These are phyloP conservation scores for Colletotrichum sp. DNA, from an alignment of 2,329 filamentous ascomycete species.

Conservation along the genomic window DNA sequence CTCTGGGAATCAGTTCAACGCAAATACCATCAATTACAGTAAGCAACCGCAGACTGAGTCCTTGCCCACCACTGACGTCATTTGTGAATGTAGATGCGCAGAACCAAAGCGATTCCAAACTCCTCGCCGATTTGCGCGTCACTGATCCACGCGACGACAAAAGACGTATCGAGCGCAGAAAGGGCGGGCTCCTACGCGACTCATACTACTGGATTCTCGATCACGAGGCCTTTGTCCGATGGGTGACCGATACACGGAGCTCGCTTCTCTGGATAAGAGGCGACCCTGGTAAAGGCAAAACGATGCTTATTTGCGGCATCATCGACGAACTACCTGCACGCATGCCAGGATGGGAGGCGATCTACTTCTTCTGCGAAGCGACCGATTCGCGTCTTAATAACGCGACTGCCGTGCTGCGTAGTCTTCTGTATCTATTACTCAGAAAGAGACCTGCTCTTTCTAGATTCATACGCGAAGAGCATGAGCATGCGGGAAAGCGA, in stretches of 20 bases:
- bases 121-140: not conserved
- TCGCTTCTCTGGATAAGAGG: slow-evolving; percentile 42
- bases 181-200: slow-evolving; percentile 35
- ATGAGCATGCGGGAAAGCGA: slow-evolving; percentile 27
- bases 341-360: not conserved
- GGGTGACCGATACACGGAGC: slow-evolving; percentile 21
- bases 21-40: not conserved
- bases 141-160: slow-evolving; percentile 40
- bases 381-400: slow-evolving; percentile 40
- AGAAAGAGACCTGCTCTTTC: not conserved
- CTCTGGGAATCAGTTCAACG: not conserved
- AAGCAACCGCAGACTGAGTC: not conserved
- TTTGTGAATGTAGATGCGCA: not conserved
- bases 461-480: not conserved
- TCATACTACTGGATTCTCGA: slow-evolving; percentile 41
- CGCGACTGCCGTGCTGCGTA: slow-evolving; percentile 42
- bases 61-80: not conserved
- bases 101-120: not conserved
- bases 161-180: slow-evolving; percentile 35
- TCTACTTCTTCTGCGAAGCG: slow-evolving; percentile 50
- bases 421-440: slow-evolving; percentile 46
- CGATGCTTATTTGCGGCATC: slow-evolving; percentile 45
- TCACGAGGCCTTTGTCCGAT: slow-evolving; percentile 27
- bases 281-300: slow-evolving; percentile 47
- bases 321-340: slow-evolving; percentile 33